Conservation (phyloP, 1,284 basidiomycete genomes). For the Flammula alnicola region DNA sequence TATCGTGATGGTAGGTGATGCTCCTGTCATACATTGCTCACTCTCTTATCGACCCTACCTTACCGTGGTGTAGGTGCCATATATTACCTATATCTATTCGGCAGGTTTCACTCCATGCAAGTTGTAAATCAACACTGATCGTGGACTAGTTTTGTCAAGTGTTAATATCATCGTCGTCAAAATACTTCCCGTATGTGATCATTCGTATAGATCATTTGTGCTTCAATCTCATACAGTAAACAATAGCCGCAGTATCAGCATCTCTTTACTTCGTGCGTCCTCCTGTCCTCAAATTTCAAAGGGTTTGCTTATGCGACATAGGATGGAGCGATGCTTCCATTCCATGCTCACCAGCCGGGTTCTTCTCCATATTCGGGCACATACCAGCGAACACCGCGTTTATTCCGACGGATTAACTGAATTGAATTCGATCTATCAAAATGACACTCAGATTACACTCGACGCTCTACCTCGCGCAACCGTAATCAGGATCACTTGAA, state of each 20-base stretch:
- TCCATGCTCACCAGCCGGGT: conserved; percentile 12
- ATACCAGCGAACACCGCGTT: too few relatives aligned
- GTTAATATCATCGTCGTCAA: conserved; percentile 15
- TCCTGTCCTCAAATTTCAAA: not conserved
- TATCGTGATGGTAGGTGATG: not conserved
- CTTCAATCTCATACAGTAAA: not conserved
- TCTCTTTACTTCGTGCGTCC: conserved; percentile 7
- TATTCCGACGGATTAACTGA: too few relatives aligned
- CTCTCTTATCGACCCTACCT: not conserved
- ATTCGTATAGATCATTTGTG: too few relatives aligned
- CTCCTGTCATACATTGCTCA: not conserved
- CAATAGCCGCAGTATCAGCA: conserved; percentile 6
- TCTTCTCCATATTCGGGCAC: conserved; percentile 13
- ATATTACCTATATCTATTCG: conserved; percentile 20
- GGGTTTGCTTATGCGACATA: not conserved
- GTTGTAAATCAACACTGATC: not conserved
- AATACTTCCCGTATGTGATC: conserved; percentile 7
- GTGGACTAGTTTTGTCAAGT: conserved; percentile 3
- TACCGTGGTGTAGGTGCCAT: not conserved
- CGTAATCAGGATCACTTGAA: too few relatives aligned
- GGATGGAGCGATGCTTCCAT: conserved; percentile 9
- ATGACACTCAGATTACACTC: too few relatives aligned
- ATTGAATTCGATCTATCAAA: too few relatives aligned
- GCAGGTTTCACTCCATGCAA: conserved; percentile 2
- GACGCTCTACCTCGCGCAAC: too few relatives aligned